Evolutionary conservation across 495 filamentous ascomycete genomes (phyloP).

Genomic region (Aspergillus panamensis): DNA sequence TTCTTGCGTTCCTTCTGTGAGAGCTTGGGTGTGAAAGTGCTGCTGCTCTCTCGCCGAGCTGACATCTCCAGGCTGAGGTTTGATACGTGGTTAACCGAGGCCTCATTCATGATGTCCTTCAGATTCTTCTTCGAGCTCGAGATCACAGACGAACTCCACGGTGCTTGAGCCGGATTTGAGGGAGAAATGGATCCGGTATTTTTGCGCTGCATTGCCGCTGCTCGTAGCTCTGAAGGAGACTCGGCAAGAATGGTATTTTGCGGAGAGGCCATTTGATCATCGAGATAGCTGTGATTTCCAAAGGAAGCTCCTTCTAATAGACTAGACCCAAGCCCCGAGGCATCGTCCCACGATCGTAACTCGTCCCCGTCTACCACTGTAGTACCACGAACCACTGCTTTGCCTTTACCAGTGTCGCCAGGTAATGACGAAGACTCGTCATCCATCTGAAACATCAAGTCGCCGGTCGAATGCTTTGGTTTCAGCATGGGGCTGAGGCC

Average conservation of each 20-base stretch:
- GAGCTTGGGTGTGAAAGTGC: conserved; percentile 51
- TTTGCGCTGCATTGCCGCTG: conserved; percentile 23
- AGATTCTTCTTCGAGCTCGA: conserved; percentile 66
- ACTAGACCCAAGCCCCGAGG: conserved; percentile 31
- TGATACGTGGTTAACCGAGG: conserved; percentile 59
- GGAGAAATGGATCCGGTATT: conserved; percentile 21
- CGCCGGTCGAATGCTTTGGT: conserved; percentile 60
- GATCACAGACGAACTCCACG: conserved; percentile 61
- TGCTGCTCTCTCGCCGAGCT: conserved; percentile 35
- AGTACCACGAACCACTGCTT: conserved; percentile 26
- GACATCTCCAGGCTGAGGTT: conserved; percentile 71
- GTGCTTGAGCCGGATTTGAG: conserved; percentile 26
- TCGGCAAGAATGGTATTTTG: conserved; percentile 20
- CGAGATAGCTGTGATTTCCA: conserved; percentile 29
- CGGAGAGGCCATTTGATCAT: conserved; percentile 36
- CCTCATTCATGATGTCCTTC: conserved; percentile 79
- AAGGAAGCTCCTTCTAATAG: conserved; percentile 31
- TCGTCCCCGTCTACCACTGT: conserved; percentile 18
- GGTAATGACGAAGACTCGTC: conserved; percentile 55
- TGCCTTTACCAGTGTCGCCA: conserved; percentile 30
- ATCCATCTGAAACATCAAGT: conserved; percentile 94
- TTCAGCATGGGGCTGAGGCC: conserved; percentile 55
- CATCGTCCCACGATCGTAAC: conserved; percentile 26
- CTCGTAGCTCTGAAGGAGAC: conserved; percentile 33
- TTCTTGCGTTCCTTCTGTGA: conserved; percentile 92